phyloP scores from a whole-genome alignment of 495 filamentous ascomycete genomes.

The Aspergillus cavernicola region DNA sequence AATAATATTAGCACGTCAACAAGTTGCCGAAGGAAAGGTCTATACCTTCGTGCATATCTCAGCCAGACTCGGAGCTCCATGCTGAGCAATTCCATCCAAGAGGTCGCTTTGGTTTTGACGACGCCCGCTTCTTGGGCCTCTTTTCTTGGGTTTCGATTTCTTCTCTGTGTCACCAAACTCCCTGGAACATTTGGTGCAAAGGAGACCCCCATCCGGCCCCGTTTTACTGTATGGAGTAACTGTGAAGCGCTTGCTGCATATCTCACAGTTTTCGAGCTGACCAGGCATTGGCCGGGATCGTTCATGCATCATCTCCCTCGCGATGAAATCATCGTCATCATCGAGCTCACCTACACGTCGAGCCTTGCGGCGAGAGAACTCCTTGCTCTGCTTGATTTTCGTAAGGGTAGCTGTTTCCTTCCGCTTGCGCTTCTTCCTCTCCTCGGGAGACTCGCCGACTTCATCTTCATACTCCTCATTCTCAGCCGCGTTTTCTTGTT shows the following conservation, averaged over 20 bases:
- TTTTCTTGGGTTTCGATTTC: conserved; percentile 61
- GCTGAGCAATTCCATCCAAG: conserved; percentile 65
- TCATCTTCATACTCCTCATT: conserved; percentile 32
- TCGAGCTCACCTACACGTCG: conserved; percentile 44
- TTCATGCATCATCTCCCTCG: conserved; percentile 56
- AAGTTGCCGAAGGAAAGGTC: not conserved
- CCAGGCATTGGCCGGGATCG: conserved; percentile 68
- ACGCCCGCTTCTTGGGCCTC: conserved; percentile 45
- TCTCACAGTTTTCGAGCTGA: conserved; percentile 83
- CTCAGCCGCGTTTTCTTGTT: conserved; percentile 15
- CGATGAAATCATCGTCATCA: conserved; percentile 46
- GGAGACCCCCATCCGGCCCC: conserved; percentile 75
- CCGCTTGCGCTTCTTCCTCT: conserved; percentile 60
- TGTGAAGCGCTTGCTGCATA: conserved; percentile 84
- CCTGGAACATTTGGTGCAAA: conserved; percentile 84
- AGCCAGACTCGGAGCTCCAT: conserved; percentile 68
- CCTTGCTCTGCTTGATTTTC: conserved; percentile 76
- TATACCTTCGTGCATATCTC: conserved; percentile 72
- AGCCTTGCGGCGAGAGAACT: conserved; percentile 57
- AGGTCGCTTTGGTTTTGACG: conserved; percentile 73
- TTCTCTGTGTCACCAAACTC: conserved; percentile 61
- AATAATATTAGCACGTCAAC: not conserved
- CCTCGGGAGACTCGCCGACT: conserved; percentile 43
- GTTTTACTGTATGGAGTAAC: conserved; percentile 86
- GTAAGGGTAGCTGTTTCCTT: conserved; percentile 59